Base-by-base conservation (phyloP, 345 rosid species). In the Populus deltoides region DNA sequence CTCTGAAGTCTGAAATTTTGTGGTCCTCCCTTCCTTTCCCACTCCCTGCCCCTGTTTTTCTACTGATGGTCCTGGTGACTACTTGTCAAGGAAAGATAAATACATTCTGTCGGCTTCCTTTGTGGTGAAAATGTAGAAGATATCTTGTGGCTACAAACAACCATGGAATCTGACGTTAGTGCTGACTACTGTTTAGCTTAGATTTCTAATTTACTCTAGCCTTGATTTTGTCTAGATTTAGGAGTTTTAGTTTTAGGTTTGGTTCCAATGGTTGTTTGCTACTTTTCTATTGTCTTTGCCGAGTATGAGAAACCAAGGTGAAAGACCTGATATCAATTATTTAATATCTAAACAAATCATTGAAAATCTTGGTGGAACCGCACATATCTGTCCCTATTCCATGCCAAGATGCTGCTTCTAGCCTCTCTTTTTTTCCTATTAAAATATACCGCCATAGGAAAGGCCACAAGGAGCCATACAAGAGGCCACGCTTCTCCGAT, bases 401-500 rank as follows among this genome's bases (percentile, higher is more conserved):
- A n/a, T 57, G 25, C 11, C n/a, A 10, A 22, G 62, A 8, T 55
- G 62, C 62, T 57, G 62, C 24, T 57, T 22, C 25, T 8, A 10
- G 22, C 27, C 13, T 3, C 11, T n/a, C 1, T 57, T 8, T n/a
- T n/a, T 20, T 18, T 53, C 59, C 7, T 53, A 6, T 53, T 18
- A 2, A 53, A 53, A 18, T 33, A 33, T 5, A 33, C 36, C 0
- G 36, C 36, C 36, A 51, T 5, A 51, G 57, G 57, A 18, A 53
- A 53, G 10, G n/a, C n/a, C 7, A 18, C n/a, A 2, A 51, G n/a
- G 53, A 45, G 45, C 25, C n/a, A 74, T 66, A 78, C 75, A 76
- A 53, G 83, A 87, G 22, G 84, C 90, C 12, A 68, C 91, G 61
- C 89, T 90, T 66, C 97, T 38, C 86, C 85, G 18, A 89, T 88